Percentiles rank a stretch among this genome's conserved stretches.
Evolutionary conservation across 441 rosid genomes (phyloP).

Genomic region (Monsonia emarginata): DNA sequence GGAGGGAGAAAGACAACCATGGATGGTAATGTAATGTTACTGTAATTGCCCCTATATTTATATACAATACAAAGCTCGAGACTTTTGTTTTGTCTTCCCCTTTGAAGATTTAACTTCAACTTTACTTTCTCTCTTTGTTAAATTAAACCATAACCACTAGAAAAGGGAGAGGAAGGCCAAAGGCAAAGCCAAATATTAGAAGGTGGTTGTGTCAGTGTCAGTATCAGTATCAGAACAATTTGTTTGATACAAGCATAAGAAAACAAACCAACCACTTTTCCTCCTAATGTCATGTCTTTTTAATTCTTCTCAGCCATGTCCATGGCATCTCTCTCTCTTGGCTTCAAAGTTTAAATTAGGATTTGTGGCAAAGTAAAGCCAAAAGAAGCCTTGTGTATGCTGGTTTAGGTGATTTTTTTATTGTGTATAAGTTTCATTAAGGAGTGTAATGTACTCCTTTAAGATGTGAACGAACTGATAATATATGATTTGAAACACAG

Average conservation of each 20-base stretch:
- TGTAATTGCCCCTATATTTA: background rate
- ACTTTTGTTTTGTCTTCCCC: conserved; percentile 25
- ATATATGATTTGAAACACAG: too few relatives aligned
- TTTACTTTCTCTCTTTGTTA: background rate
- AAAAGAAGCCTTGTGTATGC: background rate
- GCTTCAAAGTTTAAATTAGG: background rate
- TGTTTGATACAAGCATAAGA: conserved; percentile 9
- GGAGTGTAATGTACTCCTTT: background rate
- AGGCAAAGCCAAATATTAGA: background rate
- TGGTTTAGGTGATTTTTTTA: background rate
- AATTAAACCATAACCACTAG: background rate
- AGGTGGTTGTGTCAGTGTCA: background rate
- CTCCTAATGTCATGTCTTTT: conserved; percentile 4
- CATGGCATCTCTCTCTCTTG: background rate
- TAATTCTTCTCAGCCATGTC: conserved; percentile 3
- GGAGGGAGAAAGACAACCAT: conserved; percentile 24
- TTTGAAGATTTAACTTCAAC: conserved; percentile 16
- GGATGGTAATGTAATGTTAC: conserved; percentile 16
- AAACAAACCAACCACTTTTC: conserved; percentile 6
- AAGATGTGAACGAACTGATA: background rate
- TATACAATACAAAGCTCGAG: conserved; percentile 26
- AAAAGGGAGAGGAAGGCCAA: background rate
- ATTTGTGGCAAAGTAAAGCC: background rate
- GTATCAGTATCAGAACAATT: background rate
- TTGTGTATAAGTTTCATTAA: background rate